A percentile compares a stretch with the other conserved stretches of the same genome.
phyloP scores from a whole-genome alignment of 2,329 filamentous ascomycete species.

The Fusarium burgessii region DNA sequence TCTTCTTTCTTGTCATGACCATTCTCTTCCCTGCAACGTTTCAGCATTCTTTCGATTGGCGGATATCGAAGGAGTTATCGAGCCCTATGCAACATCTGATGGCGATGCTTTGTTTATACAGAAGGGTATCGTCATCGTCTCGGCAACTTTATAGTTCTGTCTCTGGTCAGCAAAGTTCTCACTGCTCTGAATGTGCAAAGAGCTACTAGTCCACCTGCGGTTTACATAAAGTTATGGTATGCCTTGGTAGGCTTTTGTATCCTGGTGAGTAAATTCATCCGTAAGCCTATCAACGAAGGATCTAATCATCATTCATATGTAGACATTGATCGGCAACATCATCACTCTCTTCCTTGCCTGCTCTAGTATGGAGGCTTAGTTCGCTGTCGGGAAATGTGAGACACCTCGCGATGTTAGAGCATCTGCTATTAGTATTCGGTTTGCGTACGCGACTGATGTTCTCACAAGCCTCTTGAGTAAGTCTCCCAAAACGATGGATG shows the following conservation, averaged over 20 bases:
- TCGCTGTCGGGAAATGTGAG: background rate
- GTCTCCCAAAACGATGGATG: background rate
- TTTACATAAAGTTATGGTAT: background rate
- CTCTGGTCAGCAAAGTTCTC: background rate
- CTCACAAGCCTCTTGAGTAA: background rate
- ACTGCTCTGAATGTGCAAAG: background rate
- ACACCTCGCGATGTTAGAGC: background rate
- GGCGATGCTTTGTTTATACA: background rate
- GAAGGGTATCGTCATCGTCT: background rate
- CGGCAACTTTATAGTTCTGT: background rate
- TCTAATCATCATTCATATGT: background rate
- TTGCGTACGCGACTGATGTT: background rate
- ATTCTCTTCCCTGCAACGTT: background rate
- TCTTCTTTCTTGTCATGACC: background rate
- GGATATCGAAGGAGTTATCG: background rate
- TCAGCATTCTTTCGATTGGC: background rate
- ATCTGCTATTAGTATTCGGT: background rate
- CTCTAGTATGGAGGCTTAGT: background rate
- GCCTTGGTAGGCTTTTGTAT: background rate
- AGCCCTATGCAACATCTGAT: background rate
- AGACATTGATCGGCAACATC: background rate
- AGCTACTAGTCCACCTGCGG: background rate
- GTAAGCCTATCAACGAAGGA: background rate
- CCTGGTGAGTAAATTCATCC: background rate
- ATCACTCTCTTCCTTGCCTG: background rate